Evolutionary conservation across 352 stramenopile genomes (phyloP), one percentile per base, ranked within the genome.

Genomic region (Pseudoperonospora humuli): DNA sequence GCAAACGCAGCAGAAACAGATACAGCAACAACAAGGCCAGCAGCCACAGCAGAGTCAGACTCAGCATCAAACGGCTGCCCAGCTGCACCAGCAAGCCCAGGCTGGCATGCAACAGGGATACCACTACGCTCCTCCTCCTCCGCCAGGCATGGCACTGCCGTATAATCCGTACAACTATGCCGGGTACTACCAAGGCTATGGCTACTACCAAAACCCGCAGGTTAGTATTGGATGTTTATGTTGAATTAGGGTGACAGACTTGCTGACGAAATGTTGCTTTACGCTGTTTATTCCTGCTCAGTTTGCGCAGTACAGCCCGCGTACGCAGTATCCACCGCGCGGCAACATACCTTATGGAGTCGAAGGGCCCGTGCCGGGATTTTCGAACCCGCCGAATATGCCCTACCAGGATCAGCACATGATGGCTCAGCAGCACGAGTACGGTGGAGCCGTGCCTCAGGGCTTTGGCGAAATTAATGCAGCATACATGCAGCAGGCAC

Each of bases 111-210:
- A 81, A 32, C 78, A 85, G 26, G 71, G 78, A 20, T 93, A 93
- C 60, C 81, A 93, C 58, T 93, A 88, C 39, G 74, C 76, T 13
- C 81, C 81, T 18, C 81, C 77, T 24, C 81, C 81, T n/a, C 81
- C 81, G 20, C 81, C 81, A 18, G 81, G 81, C 19, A 93, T 93
- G 81, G 76, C 81, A 14, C 61, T 93, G 63, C 74, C 73, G 6
- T 93, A 90, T 75, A 90, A 93, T 61, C 81, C 81, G 40, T 93
- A 93, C 67, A 93, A 86, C 56, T 93, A 93, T 53, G 67, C 59
- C 25, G 75, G 59, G 27, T 88, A 91, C 62, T 93, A 90, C 61
- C 81, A 90, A 52, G 74, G 75, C 47, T 93, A 91, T 52, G 74
- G 75, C 23, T 93, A 93, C 60, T 93, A 91, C 60, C 78, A 90